Evolutionary conservation across 1,139 yeast genomes (phyloP).

Genomic region (Debaryomyces sp.): DNA sequence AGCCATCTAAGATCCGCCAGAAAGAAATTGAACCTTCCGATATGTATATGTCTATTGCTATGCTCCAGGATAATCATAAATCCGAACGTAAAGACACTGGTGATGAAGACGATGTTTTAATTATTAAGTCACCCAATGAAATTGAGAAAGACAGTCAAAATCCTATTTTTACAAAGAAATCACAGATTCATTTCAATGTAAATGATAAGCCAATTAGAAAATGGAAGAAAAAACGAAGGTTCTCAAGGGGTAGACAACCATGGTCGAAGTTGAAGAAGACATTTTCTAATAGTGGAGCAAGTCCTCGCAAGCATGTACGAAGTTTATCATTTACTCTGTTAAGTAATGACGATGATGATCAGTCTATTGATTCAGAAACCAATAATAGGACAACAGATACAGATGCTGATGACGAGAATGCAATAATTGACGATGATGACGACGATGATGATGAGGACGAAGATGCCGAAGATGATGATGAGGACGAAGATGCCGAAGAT

Average conservation of each 20-base stretch:
- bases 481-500: conserved; percentile 18
- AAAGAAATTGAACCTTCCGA: conserved; percentile 76
- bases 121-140: conserved; percentile 79
- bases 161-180: conserved; percentile 39
- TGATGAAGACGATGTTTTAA: conserved; percentile 82
- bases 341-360: conserved; percentile 21
- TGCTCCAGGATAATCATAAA: conserved; percentile 59
- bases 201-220: conserved; percentile 17
- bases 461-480: not conserved
- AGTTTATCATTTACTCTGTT: conserved; percentile 15
- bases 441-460: conserved; percentile 12
- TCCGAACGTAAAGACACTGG: conserved; percentile 12
- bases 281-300: conserved; percentile 22
- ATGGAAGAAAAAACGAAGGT: conserved; percentile 13
- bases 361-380: conserved; percentile 25
- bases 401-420: conserved; percentile 17
- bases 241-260: conserved; percentile 12
- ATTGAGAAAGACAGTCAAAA: conserved; percentile 45
- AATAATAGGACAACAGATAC: conserved; percentile 15
- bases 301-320: conserved; percentile 3
- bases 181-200: conserved; percentile 24
- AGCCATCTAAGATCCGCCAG: conserved; percentile 37
- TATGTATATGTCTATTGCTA: conserved; percentile 78
- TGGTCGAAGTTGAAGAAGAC: conserved; percentile 23
- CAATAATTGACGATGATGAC: conserved; percentile 17